Conservation (phyloP, 176 grass and related monocot species). For the Oryza glumipatula region DNA sequence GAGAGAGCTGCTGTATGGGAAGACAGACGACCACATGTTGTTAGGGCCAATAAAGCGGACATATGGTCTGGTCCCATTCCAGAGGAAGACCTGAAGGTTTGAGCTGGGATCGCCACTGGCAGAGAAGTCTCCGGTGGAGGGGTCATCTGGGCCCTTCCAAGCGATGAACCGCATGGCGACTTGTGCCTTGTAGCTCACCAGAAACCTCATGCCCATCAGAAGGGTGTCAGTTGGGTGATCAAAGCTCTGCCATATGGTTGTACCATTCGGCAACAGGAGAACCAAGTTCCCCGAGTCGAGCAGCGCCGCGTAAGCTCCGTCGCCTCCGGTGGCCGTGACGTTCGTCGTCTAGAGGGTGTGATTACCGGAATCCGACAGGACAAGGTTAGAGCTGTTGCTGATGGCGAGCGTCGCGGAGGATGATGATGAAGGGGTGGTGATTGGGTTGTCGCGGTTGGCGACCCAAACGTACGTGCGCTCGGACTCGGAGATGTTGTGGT, state of each 20-base stretch:
- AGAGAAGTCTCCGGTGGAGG: constrained; percentile 42
- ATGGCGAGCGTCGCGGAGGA: not conserved
- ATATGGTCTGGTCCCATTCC: constrained; percentile 3
- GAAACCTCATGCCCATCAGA: constrained; percentile 32
- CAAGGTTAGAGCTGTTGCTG: constrained; percentile 14
- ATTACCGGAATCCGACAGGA: constrained; percentile 8
- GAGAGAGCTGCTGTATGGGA: fast-evolving
- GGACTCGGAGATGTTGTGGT: constrained; percentile 25
- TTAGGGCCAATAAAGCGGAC: constrained; percentile 27
- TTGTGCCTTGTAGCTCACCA: not conserved
- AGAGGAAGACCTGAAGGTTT: constrained; percentile 19
- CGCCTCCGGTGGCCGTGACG: not conserved
- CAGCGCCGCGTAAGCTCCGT: not conserved
- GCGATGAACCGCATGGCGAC: not conserved
- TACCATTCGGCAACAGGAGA: not conserved
- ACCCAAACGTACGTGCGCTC: constrained; percentile 35
- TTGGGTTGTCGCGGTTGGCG: constrained; percentile 49
- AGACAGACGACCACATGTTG: not conserved
- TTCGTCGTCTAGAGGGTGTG: constrained; percentile 8
- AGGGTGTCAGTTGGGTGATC: constrained; percentile 45
- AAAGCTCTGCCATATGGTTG: constrained; percentile 52
- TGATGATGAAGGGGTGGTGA: not conserved
- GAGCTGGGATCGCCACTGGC: constrained; percentile 25
- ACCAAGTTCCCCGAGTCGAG: constrained; percentile 42
- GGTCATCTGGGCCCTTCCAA: constrained; percentile 41